Evolutionary conservation across 345 rosid genomes (phyloP).

Genomic region (Hevea brasiliensis): DNA sequence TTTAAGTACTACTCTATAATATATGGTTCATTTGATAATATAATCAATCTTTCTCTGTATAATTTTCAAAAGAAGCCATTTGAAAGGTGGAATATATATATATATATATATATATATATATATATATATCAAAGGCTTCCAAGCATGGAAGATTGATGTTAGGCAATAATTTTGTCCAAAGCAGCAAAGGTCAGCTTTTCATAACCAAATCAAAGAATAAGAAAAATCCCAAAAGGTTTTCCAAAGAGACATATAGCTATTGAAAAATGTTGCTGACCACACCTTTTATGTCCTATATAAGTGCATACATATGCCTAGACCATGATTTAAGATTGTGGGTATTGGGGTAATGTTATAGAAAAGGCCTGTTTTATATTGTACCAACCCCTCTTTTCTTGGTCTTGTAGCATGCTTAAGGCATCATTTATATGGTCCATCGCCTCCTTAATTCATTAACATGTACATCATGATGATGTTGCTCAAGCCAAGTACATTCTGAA

Average conservation of each 20-base stretch:
- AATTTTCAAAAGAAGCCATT: conserved; percentile 23
- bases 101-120: neutral
- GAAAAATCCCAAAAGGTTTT: conserved; percentile 18
- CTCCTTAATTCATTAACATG: conserved; percentile 14
- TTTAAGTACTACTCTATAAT: neutral
- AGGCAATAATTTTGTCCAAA: conserved; percentile 57
- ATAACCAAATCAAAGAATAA: conserved; percentile 8
- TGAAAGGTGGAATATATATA: conserved; percentile 27
- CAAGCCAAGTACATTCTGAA: conserved; percentile 32
- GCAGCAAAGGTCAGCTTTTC: conserved; percentile 34
- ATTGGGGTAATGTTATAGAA: conserved; percentile 5
- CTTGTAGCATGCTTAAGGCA: conserved; percentile 31
- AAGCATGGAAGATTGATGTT: conserved; percentile 32
- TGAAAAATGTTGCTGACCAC: conserved; percentile 27
- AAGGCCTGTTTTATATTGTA: neutral
- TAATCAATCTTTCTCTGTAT: conserved; percentile 5
- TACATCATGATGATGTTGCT: conserved; percentile 37
- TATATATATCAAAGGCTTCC: conserved; percentile 26
- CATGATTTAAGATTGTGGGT: conserved; percentile 26
- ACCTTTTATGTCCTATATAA: neutral
- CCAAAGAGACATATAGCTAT: conserved; percentile 20
- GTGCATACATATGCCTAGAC: neutral
- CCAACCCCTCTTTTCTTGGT: neutral
- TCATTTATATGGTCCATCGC: conserved; percentile 30
- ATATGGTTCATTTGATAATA: conserved; percentile 12